A percentile compares a stretch with the other conserved stretches of the same genome.
Conservation (phyloP, 164 flowering plant species). For the Liriodendron chinense region DNA sequence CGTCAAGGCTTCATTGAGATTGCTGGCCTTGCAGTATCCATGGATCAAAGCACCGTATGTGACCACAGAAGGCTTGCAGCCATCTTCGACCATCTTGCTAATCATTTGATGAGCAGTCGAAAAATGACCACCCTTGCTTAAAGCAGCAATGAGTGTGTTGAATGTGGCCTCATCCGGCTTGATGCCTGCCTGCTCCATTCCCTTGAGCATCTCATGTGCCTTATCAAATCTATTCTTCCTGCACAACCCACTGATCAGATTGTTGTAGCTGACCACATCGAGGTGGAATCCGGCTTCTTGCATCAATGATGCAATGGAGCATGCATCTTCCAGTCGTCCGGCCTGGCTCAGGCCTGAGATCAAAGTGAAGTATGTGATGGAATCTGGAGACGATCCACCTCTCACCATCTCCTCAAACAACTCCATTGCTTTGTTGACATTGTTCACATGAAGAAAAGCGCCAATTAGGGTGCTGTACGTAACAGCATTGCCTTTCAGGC, state of each 20-base stretch:
- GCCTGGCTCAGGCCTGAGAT: slow-evolving; percentile 64
- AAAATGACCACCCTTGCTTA: slow-evolving; percentile 53
- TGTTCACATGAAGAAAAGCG: slow-evolving; percentile 60
- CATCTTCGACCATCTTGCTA: slow-evolving; percentile 48
- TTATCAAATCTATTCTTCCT: slow-evolving; percentile 51
- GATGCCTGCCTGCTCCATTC: slow-evolving; percentile 55
- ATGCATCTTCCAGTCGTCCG: slow-evolving; percentile 66
- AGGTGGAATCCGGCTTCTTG: slow-evolving; percentile 56
- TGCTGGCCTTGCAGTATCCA: slow-evolving; percentile 48
- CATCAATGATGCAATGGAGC: slow-evolving; percentile 39
- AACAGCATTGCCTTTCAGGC: slow-evolving; percentile 50
- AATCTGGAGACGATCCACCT: slow-evolving; percentile 47
- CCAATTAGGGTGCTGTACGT: slow-evolving; percentile 62
- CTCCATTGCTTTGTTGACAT: slow-evolving; percentile 55
- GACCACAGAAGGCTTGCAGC: slow-evolving; percentile 52
- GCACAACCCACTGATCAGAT: slow-evolving; percentile 64
- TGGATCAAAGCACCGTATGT: slow-evolving; percentile 79
- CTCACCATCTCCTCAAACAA: slow-evolving; percentile 55
- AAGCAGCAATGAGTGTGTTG: slow-evolving; percentile 65
- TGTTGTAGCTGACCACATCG: slow-evolving; percentile 57
- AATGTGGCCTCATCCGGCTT: slow-evolving; percentile 61
- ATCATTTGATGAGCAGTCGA: slow-evolving; percentile 34
- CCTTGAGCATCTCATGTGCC: slow-evolving; percentile 55
- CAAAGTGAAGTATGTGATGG: slow-evolving; percentile 55
- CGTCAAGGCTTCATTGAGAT: slow-evolving; percentile 64